Evolutionary conservation across 2,329 filamentous ascomycete species (phyloP), one percentile per base, ranked within the genome.

Genomic region (Macroventuria anomochaeta): DNA sequence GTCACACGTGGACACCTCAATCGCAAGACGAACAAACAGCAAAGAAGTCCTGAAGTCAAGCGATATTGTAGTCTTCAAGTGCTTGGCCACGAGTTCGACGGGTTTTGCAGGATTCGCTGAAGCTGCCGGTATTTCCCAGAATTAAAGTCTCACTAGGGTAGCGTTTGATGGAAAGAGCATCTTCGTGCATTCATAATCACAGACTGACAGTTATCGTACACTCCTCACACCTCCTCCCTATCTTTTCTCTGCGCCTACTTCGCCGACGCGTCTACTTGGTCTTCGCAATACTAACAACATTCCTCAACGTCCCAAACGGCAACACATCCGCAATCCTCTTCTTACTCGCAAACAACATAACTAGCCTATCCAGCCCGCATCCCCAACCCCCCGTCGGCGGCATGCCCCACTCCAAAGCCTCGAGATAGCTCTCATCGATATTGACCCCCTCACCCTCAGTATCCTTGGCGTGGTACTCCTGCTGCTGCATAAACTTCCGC

Each of bases 301-400:
- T 82, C 70, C 87, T 85, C 77, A 99, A 74, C 49, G 85, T 96
- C 1, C 95, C 95, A 79, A 99, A 99, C 28, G 88, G 86, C 67
- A 97, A 77, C 15, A 93, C 91, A 75, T 97, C 93, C 32, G 85
- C 85, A 67, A 99, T 97, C 63, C 89, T 84, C 71, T 85, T 85
- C 29, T 86, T 82, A 0, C 90, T 92, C 1, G 88, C 85, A 67
- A 97, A 90, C 41, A 97, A 77, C 95, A 99, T 99, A 31, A 91
- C 88, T 46, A 99, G 79, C 46, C 95, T 82, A 76, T 99, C 95
- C 34, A 99, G 80, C 1, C 95, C 95, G 66, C 92, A 96, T 1
- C 95, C 95, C 95, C 95, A 99, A 4, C 95, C 95, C 0, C 93
- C 95, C 0, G 95, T 99, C 0, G 95, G 91, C n/a, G 95, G 95